Evolutionary conservation across 306 rosid genomes (phyloP).

Genomic region (Castanospermum australe): DNA sequence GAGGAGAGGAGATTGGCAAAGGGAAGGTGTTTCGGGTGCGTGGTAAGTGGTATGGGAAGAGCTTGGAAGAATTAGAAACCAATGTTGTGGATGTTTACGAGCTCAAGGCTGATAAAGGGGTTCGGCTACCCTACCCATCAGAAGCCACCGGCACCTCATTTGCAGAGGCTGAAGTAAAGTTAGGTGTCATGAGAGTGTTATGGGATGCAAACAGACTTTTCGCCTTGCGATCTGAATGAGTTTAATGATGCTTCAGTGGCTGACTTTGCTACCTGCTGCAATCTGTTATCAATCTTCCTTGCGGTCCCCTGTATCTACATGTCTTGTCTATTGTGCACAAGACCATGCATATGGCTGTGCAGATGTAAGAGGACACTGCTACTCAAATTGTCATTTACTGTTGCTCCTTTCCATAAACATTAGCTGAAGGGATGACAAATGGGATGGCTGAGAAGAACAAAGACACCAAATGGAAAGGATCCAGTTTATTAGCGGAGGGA

Average conservation of each 20-base stretch:
- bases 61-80: slow-evolving; percentile 52
- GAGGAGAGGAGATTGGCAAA: slow-evolving; percentile 67
- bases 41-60: slow-evolving; percentile 71
- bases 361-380: not conserved
- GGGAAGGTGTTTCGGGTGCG: slow-evolving; percentile 68
- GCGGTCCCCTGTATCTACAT: not conserved
- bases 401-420: not conserved
- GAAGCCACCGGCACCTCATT: slow-evolving; percentile 64
- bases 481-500: not conserved
- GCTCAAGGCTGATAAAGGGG: slow-evolving; percentile 56
- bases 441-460: slow-evolving; percentile 8
- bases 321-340: not conserved
- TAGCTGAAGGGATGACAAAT: not conserved
- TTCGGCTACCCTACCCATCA: slow-evolving; percentile 62
- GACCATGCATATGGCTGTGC: not conserved
- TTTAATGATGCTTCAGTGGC: slow-evolving; percentile 19
- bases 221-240: slow-evolving; percentile 37
- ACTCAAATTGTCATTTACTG: not conserved
- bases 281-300: not conserved
- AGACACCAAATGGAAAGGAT: slow-evolving; percentile 1
- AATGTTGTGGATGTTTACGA: slow-evolving; percentile 69
- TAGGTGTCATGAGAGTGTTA: slow-evolving; percentile 75
- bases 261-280: slow-evolving; percentile 13
- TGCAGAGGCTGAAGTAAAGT: slow-evolving; percentile 65
- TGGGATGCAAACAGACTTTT: slow-evolving; percentile 69